Evolutionary conservation across 352 stramenopile genomes (phyloP).

Genomic region (Globisporangium radiosum): DNA sequence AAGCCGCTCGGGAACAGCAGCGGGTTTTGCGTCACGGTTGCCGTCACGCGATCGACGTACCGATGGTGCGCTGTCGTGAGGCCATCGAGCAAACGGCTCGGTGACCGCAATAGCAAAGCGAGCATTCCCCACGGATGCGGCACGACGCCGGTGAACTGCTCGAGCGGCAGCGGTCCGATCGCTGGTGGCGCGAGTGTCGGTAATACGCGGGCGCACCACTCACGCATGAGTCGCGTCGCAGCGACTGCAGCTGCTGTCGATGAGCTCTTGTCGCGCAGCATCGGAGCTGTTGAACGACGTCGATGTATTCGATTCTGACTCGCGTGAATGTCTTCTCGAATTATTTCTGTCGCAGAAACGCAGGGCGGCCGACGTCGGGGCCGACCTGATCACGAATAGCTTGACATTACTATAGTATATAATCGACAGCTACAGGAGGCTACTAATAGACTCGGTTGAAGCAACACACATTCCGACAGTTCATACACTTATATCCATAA

Average conservation of each 20-base stretch:
- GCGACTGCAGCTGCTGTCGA: neutral
- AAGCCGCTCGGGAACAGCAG: conserved; percentile 74
- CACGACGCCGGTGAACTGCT: conserved; percentile 11
- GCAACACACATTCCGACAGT: no score
- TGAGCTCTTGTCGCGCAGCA: conserved; percentile 3
- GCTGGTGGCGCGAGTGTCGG: conserved; percentile 1
- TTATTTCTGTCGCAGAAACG: no score
- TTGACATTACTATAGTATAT: no score
- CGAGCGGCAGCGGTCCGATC: conserved; percentile 12
- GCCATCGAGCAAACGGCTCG: conserved; percentile 48
- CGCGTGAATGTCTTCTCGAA: neutral
- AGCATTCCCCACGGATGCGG: conserved; percentile 60
- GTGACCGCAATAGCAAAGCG: conserved; percentile 42
- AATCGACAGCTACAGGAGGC: no score
- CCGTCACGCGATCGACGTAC: conserved; percentile 60
- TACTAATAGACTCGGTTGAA: no score
- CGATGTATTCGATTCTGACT: neutral
- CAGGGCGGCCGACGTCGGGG: no score
- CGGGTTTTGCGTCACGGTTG: conserved; percentile 63
- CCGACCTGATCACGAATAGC: no score
- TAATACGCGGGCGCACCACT: conserved; percentile 6
- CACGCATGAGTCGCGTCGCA: conserved; percentile 1
- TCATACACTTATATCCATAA: no score
- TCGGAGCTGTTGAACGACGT: neutral
- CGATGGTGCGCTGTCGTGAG: conserved; percentile 60